These are phyloP conservation scores for Coemansia sp. DNA, from an alignment of 192 early-diverging fungal species.

Conservation along the genomic window DNA sequence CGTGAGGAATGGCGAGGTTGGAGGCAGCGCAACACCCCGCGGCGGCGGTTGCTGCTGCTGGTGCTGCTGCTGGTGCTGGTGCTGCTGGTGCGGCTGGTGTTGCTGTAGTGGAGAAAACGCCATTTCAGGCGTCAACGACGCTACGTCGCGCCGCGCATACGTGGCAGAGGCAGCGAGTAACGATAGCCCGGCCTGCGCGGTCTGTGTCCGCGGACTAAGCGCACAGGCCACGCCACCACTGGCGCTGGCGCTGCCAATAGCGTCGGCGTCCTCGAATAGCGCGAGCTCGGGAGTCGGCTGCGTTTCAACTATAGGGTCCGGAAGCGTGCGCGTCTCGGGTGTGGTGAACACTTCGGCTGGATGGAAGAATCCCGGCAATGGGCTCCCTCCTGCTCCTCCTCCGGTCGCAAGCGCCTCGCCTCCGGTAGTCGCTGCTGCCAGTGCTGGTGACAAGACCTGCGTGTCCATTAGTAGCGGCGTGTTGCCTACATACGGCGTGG, in stretches of 20 bases:
- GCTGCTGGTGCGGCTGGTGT: no score
- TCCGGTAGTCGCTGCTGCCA: neutral
- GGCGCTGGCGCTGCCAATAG: conserved; percentile 8
- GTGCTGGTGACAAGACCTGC: neutral
- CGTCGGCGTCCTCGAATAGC: conserved; percentile 46
- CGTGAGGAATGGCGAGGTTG: conserved; percentile 32
- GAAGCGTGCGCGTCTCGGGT: conserved; percentile 35
- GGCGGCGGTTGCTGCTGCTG: neutral
- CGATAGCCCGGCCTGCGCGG: conserved; percentile 50
- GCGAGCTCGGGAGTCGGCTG: conserved; percentile 37
- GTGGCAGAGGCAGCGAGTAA: conserved; percentile 47
- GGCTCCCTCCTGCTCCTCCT: conserved; percentile 5
- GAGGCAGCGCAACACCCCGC: conserved; percentile 17
- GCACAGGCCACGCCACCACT: conserved; percentile 18
- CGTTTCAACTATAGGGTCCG: conserved; percentile 7
- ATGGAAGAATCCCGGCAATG: conserved; percentile 36
- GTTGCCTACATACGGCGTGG: neutral
- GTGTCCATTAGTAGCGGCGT: conserved; percentile 4
- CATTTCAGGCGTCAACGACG: conserved; percentile 18
- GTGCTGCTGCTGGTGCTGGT: conserved; percentile 2
- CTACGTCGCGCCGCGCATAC: conserved; percentile 26
- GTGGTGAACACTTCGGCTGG: conserved; percentile 50
- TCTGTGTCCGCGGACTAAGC: conserved; percentile 48
- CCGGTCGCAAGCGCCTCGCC: conserved; percentile 19
- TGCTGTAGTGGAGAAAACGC: conserved; percentile 10